These are phyloP conservation scores for Paraurostyla sp. DNA, from an alignment of 73 alveolate genomes.

Conservation along the genomic window DNA sequence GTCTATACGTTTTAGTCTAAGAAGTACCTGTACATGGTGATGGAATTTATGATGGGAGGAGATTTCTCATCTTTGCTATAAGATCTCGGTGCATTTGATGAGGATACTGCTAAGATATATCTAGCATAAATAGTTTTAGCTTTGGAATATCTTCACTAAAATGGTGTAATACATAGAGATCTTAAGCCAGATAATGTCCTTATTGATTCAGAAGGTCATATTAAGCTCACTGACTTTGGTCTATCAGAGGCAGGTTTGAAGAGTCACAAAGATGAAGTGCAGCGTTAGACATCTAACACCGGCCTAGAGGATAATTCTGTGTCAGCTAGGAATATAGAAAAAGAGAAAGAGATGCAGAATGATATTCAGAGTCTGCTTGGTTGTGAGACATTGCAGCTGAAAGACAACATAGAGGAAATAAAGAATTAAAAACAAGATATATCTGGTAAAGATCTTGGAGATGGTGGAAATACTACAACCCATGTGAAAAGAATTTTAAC, in stretches of 20 bases:
- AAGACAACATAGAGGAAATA: slow-evolving; percentile 7
- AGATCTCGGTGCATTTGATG: slow-evolving; percentile 79
- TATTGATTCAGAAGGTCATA: slow-evolving; percentile 80
- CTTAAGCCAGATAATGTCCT: slow-evolving; percentile 87
- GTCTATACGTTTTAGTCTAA: slow-evolving; percentile 83
- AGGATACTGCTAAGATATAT: slow-evolving; percentile 76
- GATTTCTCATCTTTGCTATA: slow-evolving; percentile 80
- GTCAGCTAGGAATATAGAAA: no score
- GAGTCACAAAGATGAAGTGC: slow-evolving; percentile 48
- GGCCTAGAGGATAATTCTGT: no score
- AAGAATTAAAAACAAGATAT: not conserved
- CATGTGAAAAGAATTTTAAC: no score
- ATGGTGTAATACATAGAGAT: slow-evolving; percentile 86
- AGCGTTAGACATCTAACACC: no score
- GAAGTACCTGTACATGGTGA: slow-evolving; percentile 83
- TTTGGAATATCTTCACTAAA: slow-evolving; percentile 77
- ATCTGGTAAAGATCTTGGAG: no score
- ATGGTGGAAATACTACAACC: no score
- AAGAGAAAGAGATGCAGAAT: slow-evolving; percentile 39
- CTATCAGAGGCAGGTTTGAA: slow-evolving; percentile 77
- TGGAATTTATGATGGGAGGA: slow-evolving; percentile 92
- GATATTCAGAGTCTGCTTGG: slow-evolving; percentile 49
- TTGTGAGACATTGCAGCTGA: not conserved
- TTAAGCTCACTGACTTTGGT: slow-evolving; percentile 88
- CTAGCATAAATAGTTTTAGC: slow-evolving; percentile 86